Evolutionary conservation across 2,329 filamentous ascomycete genomes (phyloP), one percentile per base, ranked within the genome.

Genomic region (Fusarium veterinarium): DNA sequence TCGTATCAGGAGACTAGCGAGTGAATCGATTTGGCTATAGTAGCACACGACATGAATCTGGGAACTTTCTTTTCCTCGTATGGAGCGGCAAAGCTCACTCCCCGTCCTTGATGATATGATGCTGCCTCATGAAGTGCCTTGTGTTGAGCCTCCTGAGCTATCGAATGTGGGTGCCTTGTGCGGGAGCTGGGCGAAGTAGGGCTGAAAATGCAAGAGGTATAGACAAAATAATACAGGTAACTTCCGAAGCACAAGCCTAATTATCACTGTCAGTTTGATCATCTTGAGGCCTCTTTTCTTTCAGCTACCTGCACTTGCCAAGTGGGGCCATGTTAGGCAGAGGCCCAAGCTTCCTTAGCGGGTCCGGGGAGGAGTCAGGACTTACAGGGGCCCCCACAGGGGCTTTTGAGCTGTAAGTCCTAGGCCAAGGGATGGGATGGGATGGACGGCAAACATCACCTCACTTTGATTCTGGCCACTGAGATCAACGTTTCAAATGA

Each of bases 341-440:
- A 61, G 61, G 61, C 31, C 56, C 57, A 64, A 64, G 61, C 61
- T 64, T 56, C 45, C 31, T 31, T 31, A 52, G n/a, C 46, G 61
- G 40, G 31, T 61, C 60, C 52, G 33, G 41, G 17, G 33, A 59
- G 59, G 45, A 60, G 45, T 41, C n/a, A 60, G 57, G 57, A 60
- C 58, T 42, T 25, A n/a, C 28, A 57, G 48, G 40, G 52, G 17
- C 13, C 52, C 10, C 20, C 35, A 31, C 56, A 37, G 44, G 20
- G 33, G 17, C 33, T 35, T 13, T 19, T 5, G 14, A 40, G 19
- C 23, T 61, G 20, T 25, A 62, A 64, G 61, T 64, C 61, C 61
- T 64, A 62, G 33, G 17, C 37, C n/a, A 16, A 28, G 31, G 25
- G 14, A 6, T 55, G 28, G 20, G 31, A 30, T 33, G 49, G 28